Conservation (phyloP, 169 alveolate genomes). For the Ichthyophthirius multifiliis region DNA sequence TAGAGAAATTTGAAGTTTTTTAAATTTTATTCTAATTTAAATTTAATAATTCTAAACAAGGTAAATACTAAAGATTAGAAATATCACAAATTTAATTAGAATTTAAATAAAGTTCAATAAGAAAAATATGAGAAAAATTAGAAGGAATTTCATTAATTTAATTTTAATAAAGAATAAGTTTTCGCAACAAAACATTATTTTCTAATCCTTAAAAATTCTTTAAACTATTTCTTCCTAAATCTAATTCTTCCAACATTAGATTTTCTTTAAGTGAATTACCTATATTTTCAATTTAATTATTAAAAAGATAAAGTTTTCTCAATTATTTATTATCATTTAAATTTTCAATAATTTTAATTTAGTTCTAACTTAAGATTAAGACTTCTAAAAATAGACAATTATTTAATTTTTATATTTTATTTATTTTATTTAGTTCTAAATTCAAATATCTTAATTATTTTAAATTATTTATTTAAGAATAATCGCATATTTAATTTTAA, state of each 20-base stretch:
- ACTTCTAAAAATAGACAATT: background rate
- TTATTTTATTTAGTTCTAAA: background rate
- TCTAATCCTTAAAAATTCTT: background rate
- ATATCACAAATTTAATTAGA: background rate
- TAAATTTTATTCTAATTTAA: background rate
- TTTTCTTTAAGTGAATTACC: background rate
- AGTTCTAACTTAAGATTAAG: background rate
- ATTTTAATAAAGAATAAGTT: background rate
- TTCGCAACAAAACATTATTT: background rate
- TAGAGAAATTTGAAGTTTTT: background rate
- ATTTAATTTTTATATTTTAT: background rate
- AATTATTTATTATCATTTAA: background rate
- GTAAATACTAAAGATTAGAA: background rate
- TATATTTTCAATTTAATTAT: background rate
- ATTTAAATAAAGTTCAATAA: background rate
- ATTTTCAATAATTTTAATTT: background rate
- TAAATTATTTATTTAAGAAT: background rate
- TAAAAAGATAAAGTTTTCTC: background rate
- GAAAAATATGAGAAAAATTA: background rate
- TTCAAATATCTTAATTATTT: background rate
- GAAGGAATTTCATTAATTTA: background rate
- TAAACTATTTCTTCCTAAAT: background rate
- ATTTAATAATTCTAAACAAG: background rate
- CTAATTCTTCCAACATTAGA: conserved; percentile 3
- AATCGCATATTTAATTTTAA: background rate